Evolutionary conservation across 1,139 yeast genomes (phyloP), one percentile per base, ranked within the genome.

Genomic region (Sporopachydermia cereana): DNA sequence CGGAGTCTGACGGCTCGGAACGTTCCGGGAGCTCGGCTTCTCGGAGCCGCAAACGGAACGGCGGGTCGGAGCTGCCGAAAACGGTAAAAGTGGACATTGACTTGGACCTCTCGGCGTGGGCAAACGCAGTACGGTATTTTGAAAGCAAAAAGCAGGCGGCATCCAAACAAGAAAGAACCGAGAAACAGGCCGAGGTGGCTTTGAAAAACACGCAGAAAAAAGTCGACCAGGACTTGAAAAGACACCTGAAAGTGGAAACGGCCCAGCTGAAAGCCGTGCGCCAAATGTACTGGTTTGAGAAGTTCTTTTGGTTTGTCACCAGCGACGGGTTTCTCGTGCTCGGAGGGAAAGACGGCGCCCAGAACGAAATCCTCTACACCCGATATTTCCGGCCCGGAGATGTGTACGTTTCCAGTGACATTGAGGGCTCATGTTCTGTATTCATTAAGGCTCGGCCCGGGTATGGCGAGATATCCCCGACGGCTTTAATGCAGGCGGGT

Each of bases 401-500:
- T 57, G 67, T 75, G 27, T 73, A 81, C 49, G 88, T 91, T 2
- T 70, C 79, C 42, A 78, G 91, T 16, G 96, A 88, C 54, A 66
- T 78, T 42, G 85, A 79, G 47, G 86, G 83, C 2, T 75, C 94
- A 0, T 66, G 83, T 34, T 77, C 82, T 47, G 95, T 85, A 1
- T 77, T 91, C 58, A 72, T 91, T 45, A 83, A 84, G 58, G 88
- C 88, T 57, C 94, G 65, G 60, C 36, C 57, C 41, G 49, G 46
- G 50, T 72, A 67, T 51, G 51, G 51, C 5, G 73, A 71, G 7
- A 63, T 84, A 2, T 94, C 96, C 0, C 96, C 96, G 1, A 73
- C 86, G 5, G 83, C 98, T 0, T 67, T 89, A 48, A 71, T 80
- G 62, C 98, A 91, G 60, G 96, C 98, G 0, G 96, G 96, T 12